Evolutionary conservation across 1,284 basidiomycete genomes (phyloP), one percentile per base, ranked within the genome.

Genomic region (Ustilago curta): DNA sequence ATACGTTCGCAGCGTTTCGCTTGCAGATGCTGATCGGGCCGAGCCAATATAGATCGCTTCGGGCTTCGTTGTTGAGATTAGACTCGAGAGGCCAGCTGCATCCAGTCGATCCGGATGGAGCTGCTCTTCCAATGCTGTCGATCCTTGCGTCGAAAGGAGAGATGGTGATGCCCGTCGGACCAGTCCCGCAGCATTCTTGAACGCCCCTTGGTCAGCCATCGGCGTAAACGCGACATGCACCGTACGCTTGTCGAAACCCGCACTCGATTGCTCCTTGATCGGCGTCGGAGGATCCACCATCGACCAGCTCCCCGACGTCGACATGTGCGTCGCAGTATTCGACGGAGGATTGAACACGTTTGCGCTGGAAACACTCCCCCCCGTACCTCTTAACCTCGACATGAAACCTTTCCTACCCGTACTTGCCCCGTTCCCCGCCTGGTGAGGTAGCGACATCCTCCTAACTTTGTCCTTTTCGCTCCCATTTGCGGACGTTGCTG

Each of bases 301-400:
- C n/a, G 54, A 58, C 71, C 66, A 74, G 45, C 61, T 69, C 0
- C 58, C 71, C 14, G 71, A 74, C 1, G 58, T 51, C n/a, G 71
- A n/a, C 52, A 66, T 49, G 0, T 43, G 27, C 16, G 50, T 48
- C 4, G 58, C 39, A 12, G 31, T 25, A 23, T 21, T 25, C 12
- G 63, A 37, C 29, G 61, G 27, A 21, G 61, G 27, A 21, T 40
- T 23, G 29, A 70, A 70, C 5, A 43, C 67, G 9, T 32, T 31
- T 14, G 65, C 45, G 19, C 57, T 50, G 14, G 52, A 59, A 0
- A 75, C 52, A 23, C 67, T 70, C 1, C 55, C 58, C 8, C 62
- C 67, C 2, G 60, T 49, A 3, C 48, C 63, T 37, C 72, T 47
- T 19, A 75, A 39, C 4, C 60, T 43, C 3, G 72, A 75, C 59